Evolutionary conservation across 106 monocot species (phyloP), one percentile per base, ranked within the genome.

Genomic region (Dendrobium huoshanense): DNA sequence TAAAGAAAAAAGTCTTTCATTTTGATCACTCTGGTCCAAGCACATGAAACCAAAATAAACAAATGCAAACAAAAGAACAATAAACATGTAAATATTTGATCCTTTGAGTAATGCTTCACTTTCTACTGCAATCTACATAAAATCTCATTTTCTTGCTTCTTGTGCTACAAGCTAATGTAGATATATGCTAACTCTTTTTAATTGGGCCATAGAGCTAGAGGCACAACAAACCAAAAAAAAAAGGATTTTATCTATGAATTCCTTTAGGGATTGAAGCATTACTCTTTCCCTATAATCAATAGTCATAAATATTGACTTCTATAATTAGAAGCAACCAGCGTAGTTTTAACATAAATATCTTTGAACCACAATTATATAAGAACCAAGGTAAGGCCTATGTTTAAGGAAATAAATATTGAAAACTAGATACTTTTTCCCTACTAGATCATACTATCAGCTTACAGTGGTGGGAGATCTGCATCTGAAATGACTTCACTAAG

Each of bases 401-500:
- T 61, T 22, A 22, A 61, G 22, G 6, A 61, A 5, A 61, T 61
- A 61, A 61, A 61, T 1, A 61, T 61, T 61, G 4, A 22, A 22
- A 61, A n/a, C 2, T 22, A 61, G 61, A 61, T 61, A 61, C 4
- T 61, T 22, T 61, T 61, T 1, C 3, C 15, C 10, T 2, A 51
- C 51, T 51, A 51, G 61, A 61, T 61, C 61, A 33, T 70, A 37
- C 37, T 11, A 29, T 70, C 70, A 74, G 80, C 92, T 92, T 86
- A 92, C 92, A 79, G 41, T 65, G 45, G 41, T 75, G 92, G 87
- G 64, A 92, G 86, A 79, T 92, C 89, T 64, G 86, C 82, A 80
- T 92, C 92, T 47, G 84, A 82, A 77, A 88, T 84, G 40, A 89
- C 87, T 65, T 89, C 92, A 85, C 89, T 92, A 41, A 92, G 89